Evolutionary conservation across 176 grass and related monocot species (phyloP).

Genomic region (Oryza coarctata): DNA sequence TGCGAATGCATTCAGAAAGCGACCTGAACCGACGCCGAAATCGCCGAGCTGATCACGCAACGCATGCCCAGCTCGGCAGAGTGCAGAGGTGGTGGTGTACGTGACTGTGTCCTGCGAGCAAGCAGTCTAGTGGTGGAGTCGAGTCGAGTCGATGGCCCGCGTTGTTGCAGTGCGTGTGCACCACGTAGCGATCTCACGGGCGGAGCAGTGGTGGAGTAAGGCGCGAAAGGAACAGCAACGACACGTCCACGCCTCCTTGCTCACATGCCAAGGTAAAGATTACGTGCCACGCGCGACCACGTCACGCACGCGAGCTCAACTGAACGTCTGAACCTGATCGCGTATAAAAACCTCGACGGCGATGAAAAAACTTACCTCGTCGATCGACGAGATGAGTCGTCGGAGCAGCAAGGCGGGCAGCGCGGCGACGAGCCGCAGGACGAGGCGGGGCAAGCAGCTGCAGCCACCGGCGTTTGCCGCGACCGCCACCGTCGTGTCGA

Average conservation of each 20-base stretch:
- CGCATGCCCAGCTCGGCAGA: no score
- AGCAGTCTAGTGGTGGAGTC: neutral
- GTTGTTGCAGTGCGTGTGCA: neutral
- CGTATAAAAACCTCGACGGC: neutral
- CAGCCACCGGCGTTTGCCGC: neutral
- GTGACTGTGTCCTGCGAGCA: neutral
- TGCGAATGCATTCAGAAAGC: neutral
- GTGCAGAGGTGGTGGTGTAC: no score
- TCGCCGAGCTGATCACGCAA: neutral
- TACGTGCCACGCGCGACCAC: neutral
- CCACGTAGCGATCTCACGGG: constrained; percentile 9
- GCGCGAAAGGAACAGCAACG: constrained; percentile 48
- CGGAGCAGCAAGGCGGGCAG: neutral
- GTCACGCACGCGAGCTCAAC: neutral
- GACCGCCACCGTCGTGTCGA: neutral
- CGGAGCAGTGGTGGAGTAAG: neutral
- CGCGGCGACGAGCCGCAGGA: constrained; percentile 9
- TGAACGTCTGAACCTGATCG: neutral
- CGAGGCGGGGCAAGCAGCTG: neutral
- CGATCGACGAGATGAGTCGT: neutral
- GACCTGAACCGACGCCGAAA: neutral
- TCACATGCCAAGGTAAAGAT: constrained; percentile 33
- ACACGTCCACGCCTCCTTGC: constrained; percentile 31
- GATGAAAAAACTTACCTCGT: neutral
- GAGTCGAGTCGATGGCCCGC: no score